A percentile compares a stretch with the other conserved stretches of the same genome.
Evolutionary conservation across 2,329 filamentous ascomycete species (phyloP).

Genomic region (Madurella mycetomatis): DNA sequence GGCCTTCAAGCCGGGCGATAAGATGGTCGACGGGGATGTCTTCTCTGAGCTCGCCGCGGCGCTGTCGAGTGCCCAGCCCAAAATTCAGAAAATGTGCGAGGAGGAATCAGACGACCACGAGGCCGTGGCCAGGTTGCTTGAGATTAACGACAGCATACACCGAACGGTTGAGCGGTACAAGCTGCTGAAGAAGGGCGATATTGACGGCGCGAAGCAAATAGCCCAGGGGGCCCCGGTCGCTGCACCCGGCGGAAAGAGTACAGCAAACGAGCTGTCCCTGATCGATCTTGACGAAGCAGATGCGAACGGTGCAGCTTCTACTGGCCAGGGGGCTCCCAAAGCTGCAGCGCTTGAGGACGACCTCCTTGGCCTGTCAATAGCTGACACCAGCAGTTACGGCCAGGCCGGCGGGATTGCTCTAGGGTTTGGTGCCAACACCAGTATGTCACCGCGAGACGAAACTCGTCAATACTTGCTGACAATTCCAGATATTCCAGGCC

Average conservation of each 20-base stretch:
- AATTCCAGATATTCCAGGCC: conserved; percentile 57
- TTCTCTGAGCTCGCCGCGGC: conserved; percentile 83
- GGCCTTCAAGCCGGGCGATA: conserved; percentile 75
- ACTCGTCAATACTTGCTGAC: conserved; percentile 25
- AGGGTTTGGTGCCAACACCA: conserved; percentile 67
- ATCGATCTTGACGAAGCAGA: conserved; percentile 81
- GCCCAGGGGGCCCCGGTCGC: conserved; percentile 68
- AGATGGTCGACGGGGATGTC: conserved; percentile 63
- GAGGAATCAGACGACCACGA: conserved; percentile 97
- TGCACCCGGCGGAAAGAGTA: conserved; percentile 61
- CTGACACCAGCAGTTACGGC: conserved; percentile 60
- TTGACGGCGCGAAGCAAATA: conserved; percentile 77
- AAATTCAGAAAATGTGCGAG: conserved; percentile 99
- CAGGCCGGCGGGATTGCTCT: conserved; percentile 79
- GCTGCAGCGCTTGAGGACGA: conserved; percentile 77
- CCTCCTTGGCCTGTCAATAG: conserved; percentile 80
- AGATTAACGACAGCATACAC: conserved; percentile 99
- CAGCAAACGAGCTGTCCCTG: conserved; percentile 73
- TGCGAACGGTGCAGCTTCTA: conserved; percentile 41
- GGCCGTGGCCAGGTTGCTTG: conserved; percentile 88
- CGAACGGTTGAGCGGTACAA: conserved; percentile 93
- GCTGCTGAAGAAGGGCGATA: conserved; percentile 90
- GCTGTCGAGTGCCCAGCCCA: conserved; percentile 89
- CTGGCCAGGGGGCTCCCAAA: conserved; percentile 36
- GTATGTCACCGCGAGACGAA: conserved; percentile 41